These are phyloP conservation scores for Sarcodon sp. DNA, from an alignment of 768 basidiomycete genomes.

Conservation along the genomic window DNA sequence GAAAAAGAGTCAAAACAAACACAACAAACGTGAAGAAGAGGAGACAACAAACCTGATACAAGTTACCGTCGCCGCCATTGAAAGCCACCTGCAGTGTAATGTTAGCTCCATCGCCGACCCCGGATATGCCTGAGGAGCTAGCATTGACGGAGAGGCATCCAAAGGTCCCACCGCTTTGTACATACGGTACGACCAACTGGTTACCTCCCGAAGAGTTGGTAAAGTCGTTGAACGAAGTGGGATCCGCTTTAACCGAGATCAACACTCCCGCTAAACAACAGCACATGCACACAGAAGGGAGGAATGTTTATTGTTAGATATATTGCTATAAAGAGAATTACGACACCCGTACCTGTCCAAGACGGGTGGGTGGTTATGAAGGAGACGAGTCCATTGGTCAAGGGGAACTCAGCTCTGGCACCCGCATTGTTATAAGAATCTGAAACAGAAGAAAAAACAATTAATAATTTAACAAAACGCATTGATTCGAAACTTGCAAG, in stretches of 20 bases:
- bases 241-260: constrained; percentile 42
- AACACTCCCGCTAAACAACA: constrained; percentile 30
- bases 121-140: constrained; percentile 29
- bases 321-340: neutral
- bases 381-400: constrained; percentile 45
- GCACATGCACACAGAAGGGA: constrained; percentile 2
- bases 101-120: constrained; percentile 48
- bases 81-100: constrained; percentile 63
- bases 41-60: constrained; percentile 46
- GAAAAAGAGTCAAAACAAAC: neutral
- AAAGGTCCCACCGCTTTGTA: constrained; percentile 32
- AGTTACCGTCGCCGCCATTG: constrained; percentile 55
- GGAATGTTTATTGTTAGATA: neutral
- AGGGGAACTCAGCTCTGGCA: constrained; percentile 58
- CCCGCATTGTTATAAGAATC: constrained; percentile 46
- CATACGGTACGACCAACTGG: constrained; percentile 31
- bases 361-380: constrained; percentile 52
- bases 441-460: constrained; percentile 13
- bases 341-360: constrained; percentile 41
- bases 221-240: constrained; percentile 56
- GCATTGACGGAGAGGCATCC: constrained; percentile 64
- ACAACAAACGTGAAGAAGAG: neutral
- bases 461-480: neutral
- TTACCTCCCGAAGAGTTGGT: constrained; percentile 23
- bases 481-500: neutral